Evolutionary conservation across 2,329 filamentous ascomycete genomes (phyloP), one percentile per base, ranked within the genome.

Genomic region (Zymoseptoria ardabiliae): DNA sequence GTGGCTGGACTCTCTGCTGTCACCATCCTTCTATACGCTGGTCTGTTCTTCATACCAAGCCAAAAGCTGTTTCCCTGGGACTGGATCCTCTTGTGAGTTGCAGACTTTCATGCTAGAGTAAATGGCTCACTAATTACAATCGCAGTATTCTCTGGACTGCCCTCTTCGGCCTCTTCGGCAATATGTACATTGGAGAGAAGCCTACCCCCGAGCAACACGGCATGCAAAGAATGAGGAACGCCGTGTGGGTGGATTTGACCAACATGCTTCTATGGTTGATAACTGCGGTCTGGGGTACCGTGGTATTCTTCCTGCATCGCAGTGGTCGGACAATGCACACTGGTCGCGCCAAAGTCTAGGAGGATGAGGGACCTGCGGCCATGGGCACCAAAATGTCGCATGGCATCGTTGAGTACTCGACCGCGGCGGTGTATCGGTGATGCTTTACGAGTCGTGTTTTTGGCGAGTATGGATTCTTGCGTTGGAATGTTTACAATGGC

Each of bases 101-200:
- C 30, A 11, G 2, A 19, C 10, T 22, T 4, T 17, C 17, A n/a
- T 48, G n/a, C 19, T 23, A 53, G 17, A 30, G 19, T 52, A 13
- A 45, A 13, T 45, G 35, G 10, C 19, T 19, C 19, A 50, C 55
- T 45, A 17, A 54, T 17, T n/a, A 20, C 55, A 35, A 10, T 41
- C 10, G 49, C 56, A 74, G 74, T 67, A 78, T 94, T 63, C 81
- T 95, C 28, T 96, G 90, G 87, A 84, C 91, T 61, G 83, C 85
- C 1, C 79, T 94, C 5, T 96, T 96, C 72, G 91, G 90, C 19
- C 77, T 94, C 61, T 96, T 96, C 71, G 91, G 86, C 57, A 85
- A 82, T 67, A 84, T 93, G 80, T 96, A 87, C 78, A 88, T 96
- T 70, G 74, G 83, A 57, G 85, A 86, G 68, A 73, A 90, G 60